A percentile compares a stretch with the other conserved stretches of the same genome.
These are phyloP conservation scores for Penicillium longicatenatum DNA, from an alignment of 495 filamentous ascomycete genomes.

Conservation along the genomic window DNA sequence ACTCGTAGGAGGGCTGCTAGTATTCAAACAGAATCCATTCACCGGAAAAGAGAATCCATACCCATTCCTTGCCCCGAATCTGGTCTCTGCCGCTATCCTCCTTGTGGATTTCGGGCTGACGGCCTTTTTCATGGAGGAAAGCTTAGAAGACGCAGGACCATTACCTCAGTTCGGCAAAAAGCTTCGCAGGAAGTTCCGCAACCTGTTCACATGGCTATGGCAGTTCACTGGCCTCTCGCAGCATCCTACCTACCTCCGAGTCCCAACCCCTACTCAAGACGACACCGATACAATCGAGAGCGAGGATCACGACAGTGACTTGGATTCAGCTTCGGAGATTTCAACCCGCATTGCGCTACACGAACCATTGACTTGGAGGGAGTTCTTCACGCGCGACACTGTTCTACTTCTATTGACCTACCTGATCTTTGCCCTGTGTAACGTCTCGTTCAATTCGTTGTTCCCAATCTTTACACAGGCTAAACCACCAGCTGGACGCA, in stretches of 20 bases:
- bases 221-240: conserved; percentile 63
- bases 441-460: conserved; percentile 86
- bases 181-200: conserved; percentile 55
- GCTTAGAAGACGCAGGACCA: conserved; percentile 69
- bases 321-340: conserved; percentile 46
- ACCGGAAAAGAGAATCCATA: conserved; percentile 58
- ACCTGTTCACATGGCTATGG: conserved; percentile 71
- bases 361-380: conserved; percentile 44
- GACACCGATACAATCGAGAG: conserved; percentile 24
- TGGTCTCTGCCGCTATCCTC: conserved; percentile 71
- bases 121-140: conserved; percentile 82
- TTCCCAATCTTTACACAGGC: conserved; percentile 89
- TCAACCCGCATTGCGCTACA: conserved; percentile 37
- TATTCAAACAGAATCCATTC: conserved; percentile 59
- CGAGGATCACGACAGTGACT: conserved; percentile 43
- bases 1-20: conserved; percentile 81
- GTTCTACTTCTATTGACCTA: conserved; percentile 78
- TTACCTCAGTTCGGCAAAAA: conserved; percentile 62
- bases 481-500: conserved; percentile 70
- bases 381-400: conserved; percentile 76
- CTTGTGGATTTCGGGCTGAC: conserved; percentile 71
- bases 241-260: conserved; percentile 60
- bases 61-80: conserved; percentile 84
- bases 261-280: conserved; percentile 18
- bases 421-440: conserved; percentile 83